A percentile compares a stretch with the other conserved stretches of the same genome.
These are phyloP conservation scores for Suzukiozyma palmioleophila DNA, from an alignment of 1,139 yeast genomes.

Conservation along the genomic window DNA sequence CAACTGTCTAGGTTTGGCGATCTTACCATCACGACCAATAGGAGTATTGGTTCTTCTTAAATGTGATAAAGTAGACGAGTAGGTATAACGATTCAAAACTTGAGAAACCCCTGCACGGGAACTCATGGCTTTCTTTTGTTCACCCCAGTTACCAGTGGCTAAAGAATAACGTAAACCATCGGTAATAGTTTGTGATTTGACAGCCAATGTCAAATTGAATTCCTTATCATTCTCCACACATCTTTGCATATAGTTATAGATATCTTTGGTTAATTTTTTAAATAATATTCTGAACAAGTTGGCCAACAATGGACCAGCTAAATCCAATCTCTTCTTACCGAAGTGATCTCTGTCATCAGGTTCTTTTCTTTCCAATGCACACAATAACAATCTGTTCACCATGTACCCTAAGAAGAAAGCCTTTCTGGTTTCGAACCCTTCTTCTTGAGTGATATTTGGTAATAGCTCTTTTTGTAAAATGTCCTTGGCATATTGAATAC, in stretches of 20 bases:
- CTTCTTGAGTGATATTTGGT: conserved; percentile 96
- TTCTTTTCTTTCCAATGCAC: conserved; percentile 96
- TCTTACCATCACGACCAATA: conserved; percentile 97
- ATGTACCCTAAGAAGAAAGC: conserved; percentile 97
- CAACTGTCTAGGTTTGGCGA: conserved; percentile 96
- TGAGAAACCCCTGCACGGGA: conserved; percentile 99
- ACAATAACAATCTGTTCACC: conserved; percentile 89
- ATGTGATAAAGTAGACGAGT: conserved; percentile 95
- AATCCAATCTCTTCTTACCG: conserved; percentile 95
- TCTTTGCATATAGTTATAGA: conserved; percentile 97
- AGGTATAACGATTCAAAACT: conserved; percentile 95
- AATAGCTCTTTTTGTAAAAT: conserved; percentile 91
- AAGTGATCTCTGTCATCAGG: conserved; percentile 99
- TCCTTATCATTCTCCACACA: conserved; percentile 98
- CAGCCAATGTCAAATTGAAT: conserved; percentile 93
- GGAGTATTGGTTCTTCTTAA: conserved; percentile 98
- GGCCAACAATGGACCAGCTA: conserved; percentile 97
- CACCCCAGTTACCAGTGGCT: conserved; percentile 99
- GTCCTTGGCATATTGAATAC: conserved; percentile 97
- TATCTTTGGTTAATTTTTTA: conserved; percentile 90
- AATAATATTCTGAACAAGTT: conserved; percentile 90
- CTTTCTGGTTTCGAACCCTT: conserved; percentile 94
- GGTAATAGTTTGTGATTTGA: conserved; percentile 93
- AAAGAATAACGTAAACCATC: conserved; percentile 95
- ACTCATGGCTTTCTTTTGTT: conserved; percentile 98